Conservation (phyloP, 2,329 filamentous ascomycete genomes). For the Colletotrichum simmondsii region DNA sequence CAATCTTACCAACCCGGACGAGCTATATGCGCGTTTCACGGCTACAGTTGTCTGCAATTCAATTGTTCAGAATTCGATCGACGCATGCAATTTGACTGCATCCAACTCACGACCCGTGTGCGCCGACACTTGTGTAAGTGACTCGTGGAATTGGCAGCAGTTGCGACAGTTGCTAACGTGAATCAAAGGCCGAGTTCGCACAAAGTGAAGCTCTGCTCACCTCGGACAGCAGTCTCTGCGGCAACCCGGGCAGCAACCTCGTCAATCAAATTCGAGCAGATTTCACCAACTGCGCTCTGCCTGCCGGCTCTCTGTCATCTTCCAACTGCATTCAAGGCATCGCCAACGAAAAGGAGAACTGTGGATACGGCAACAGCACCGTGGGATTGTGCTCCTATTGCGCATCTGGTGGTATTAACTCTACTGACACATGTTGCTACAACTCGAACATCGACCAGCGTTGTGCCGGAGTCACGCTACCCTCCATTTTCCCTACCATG, state of each 20-base stretch:
- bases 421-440: conserved; percentile 95
- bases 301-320: conserved; percentile 80
- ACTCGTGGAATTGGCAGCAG: too few relatives aligned
- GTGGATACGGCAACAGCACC: conserved; percentile 80
- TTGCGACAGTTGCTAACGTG: conserved; percentile 39
- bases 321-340: conserved; percentile 79
- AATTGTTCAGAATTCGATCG: conserved; percentile 89
- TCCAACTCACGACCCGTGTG: conserved; percentile 80
- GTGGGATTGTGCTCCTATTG: conserved; percentile 90
- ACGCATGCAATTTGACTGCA: conserved; percentile 73
- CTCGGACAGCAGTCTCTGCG: conserved; percentile 79
- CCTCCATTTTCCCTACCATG: conserved; percentile 77
- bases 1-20: conserved; percentile 80
- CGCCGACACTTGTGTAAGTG: conserved; percentile 84
- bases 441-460: conserved; percentile 78
- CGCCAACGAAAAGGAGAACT: conserved; percentile 86
- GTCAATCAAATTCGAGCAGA: conserved; percentile 87
- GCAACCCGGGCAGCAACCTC: conserved; percentile 71
- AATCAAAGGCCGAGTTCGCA: conserved; percentile 77
- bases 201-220: conserved; percentile 89
- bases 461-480: conserved; percentile 82
- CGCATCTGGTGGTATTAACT: conserved; percentile 83
- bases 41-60: conserved; percentile 93
- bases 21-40: conserved; percentile 93
- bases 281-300: conserved; percentile 88